Percentiles rank a stretch among this genome's conserved stretches.
Conservation (phyloP, 2,329 filamentous ascomycete species). For the Aspergillus bombycis region DNA sequence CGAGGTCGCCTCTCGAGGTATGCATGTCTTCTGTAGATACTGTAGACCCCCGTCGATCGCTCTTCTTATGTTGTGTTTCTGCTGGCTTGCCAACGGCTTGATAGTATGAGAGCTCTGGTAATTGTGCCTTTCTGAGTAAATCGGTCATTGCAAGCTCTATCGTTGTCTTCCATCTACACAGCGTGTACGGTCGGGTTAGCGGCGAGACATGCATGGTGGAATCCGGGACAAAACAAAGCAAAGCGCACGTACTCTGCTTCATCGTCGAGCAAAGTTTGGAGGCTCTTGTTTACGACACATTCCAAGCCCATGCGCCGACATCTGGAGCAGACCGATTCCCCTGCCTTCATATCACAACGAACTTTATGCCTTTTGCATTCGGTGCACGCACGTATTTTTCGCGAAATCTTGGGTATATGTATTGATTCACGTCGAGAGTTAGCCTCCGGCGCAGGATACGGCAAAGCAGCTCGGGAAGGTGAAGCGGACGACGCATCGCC, state of each 20-base stretch:
- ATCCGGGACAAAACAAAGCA: slow-evolving; percentile 18
- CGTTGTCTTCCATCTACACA: slow-evolving; percentile 40
- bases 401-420: slow-evolving; percentile 47
- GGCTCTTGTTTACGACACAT: slow-evolving; percentile 57
- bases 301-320: slow-evolving; percentile 54
- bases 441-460: slow-evolving; percentile 29
- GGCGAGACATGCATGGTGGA: background rate
- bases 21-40: slow-evolving; percentile 35
- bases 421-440: slow-evolving; percentile 27
- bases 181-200: slow-evolving; percentile 15
- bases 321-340: slow-evolving; percentile 53
- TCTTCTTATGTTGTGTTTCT: slow-evolving; percentile 34
- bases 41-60: slow-evolving; percentile 37
- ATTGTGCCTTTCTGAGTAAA: slow-evolving; percentile 39
- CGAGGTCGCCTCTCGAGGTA: slow-evolving; percentile 21
- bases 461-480: slow-evolving; percentile 33
- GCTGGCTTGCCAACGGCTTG: slow-evolving; percentile 34
- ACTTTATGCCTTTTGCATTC: slow-evolving; percentile 60
- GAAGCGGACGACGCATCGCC: slow-evolving; percentile 38
- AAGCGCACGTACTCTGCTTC: slow-evolving; percentile 47
- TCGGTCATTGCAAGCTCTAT: slow-evolving; percentile 44
- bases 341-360: slow-evolving; percentile 56
- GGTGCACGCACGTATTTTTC: slow-evolving; percentile 54
- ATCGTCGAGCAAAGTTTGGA: slow-evolving; percentile 53
- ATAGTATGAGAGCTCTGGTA: slow-evolving; percentile 44